Percentiles rank a stretch among this genome's conserved stretches.
Evolutionary conservation across 78 protist genomes (phyloP).

Genomic region (Andalucia godoyi): DNA sequence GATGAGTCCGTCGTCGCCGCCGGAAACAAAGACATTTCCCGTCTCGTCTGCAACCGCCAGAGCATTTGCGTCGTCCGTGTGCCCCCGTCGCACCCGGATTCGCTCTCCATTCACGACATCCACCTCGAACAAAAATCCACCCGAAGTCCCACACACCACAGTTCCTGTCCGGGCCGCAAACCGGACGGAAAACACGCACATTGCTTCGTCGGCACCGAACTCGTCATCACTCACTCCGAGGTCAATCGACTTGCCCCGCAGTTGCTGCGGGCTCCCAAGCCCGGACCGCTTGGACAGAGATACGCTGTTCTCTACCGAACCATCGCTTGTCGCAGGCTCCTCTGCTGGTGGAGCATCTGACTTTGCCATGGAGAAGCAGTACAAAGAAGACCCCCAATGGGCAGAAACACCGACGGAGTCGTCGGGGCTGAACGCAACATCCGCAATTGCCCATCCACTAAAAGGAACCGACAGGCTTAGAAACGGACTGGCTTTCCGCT

Average conservation of each 20-base stretch:
- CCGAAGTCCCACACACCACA: slow-evolving; percentile 41
- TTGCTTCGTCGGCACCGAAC: not conserved
- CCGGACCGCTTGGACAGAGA: not conserved
- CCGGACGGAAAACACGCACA: slow-evolving; percentile 43
- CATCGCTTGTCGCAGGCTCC: not conserved
- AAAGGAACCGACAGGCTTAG: too few species aligned
- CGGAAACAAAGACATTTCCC: slow-evolving; percentile 26
- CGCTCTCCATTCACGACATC: slow-evolving; percentile 18
- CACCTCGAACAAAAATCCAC: slow-evolving; percentile 21
- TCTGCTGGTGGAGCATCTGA: slow-evolving; percentile 12
- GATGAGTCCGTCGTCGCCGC: slow-evolving; percentile 39
- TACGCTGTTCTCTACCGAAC: not conserved
- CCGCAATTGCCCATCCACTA: slow-evolving; percentile 38
- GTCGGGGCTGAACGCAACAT: slow-evolving; percentile 26
- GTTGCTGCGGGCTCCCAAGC: not conserved
- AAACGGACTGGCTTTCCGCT: too few species aligned
- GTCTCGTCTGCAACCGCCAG: slow-evolving; percentile 16
- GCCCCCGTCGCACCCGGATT: slow-evolving; percentile 3
- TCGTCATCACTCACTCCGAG: not conserved
- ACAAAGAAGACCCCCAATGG: slow-evolving; percentile 44
- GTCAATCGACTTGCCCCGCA: not conserved
- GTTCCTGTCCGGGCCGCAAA: slow-evolving; percentile 31
- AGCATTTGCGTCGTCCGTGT: slow-evolving; percentile 49
- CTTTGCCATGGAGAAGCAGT: not conserved
- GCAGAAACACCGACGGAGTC: slow-evolving; percentile 26